Evolutionary conservation across 208 protist species (phyloP).

Genomic region (Leptomonas seymouri): DNA sequence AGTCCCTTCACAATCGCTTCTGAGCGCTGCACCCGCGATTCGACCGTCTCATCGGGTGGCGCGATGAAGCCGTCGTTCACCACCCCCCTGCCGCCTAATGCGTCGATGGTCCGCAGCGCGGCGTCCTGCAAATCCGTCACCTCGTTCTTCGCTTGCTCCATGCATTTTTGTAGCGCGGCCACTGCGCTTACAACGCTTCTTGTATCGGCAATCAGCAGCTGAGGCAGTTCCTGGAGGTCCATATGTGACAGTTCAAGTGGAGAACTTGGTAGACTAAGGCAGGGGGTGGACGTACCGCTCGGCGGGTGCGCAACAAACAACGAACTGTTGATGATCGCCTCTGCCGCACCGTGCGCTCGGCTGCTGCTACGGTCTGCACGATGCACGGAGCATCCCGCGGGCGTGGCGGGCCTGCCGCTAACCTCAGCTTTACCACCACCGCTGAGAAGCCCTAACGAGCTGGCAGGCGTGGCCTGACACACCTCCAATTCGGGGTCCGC

Average conservation of each 20-base stretch:
- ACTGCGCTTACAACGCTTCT: conserved; percentile 11
- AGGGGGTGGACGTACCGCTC: conserved; percentile 6
- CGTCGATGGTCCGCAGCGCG: conserved; percentile 42
- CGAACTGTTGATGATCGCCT: neutral
- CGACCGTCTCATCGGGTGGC: conserved; percentile 18
- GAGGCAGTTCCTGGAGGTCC: conserved; percentile 13
- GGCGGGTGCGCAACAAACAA: neutral
- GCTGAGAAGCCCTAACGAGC: neutral
- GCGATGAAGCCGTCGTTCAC: conserved; percentile 12
- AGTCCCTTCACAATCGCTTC: conserved; percentile 23
- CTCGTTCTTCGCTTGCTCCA: conserved; percentile 13
- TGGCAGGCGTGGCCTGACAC: conserved; percentile 3
- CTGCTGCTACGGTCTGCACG: neutral
- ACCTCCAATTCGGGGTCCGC: conserved; percentile 11
- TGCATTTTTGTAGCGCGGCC: conserved; percentile 7
- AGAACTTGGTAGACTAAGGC: neutral
- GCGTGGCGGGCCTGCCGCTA: no score
- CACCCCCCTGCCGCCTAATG: conserved; percentile 42
- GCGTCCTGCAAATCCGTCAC: conserved; percentile 44
- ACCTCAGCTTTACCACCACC: no score
- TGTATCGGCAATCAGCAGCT: conserved; percentile 16
- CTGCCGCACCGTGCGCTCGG: neutral
- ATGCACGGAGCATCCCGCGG: neutral
- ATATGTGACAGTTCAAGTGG: neutral
- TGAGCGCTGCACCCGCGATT: conserved; percentile 18